These are phyloP conservation scores for Trichosanthes cucumerina DNA, from an alignment of 306 rosid species.

Conservation along the genomic window DNA sequence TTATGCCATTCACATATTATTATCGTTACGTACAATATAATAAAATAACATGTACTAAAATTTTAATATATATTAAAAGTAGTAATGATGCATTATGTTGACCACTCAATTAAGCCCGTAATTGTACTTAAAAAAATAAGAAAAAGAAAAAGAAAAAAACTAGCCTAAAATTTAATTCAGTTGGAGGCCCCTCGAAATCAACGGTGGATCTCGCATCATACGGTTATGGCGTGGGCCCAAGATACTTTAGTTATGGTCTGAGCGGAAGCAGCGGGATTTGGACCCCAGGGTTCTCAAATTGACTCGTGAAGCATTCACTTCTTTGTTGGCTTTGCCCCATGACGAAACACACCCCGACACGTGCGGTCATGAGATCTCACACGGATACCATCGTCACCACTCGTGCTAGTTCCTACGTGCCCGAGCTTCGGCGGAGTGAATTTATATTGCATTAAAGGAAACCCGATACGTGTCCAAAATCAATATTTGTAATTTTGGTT, in stretches of 20 bases:
- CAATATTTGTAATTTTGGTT: too few species aligned
- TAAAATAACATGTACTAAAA: neutral
- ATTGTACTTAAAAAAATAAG: neutral
- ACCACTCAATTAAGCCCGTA: neutral
- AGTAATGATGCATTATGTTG: neutral
- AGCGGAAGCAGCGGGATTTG: slow-evolving; percentile 11
- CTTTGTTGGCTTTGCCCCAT: neutral
- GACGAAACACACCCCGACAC: neutral
- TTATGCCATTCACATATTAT: too few species aligned
- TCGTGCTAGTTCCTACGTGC: neutral
- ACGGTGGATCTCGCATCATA: neutral
- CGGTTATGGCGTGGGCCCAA: neutral
- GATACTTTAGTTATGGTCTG: neutral
- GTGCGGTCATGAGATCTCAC: neutral
- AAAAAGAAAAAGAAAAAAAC: neutral
- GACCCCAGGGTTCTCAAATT: neutral
- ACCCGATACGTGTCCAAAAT: too few species aligned
- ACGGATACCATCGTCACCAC: neutral
- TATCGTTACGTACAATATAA: neutral
- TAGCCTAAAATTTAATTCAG: neutral
- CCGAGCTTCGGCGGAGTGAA: neutral
- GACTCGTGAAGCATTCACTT: slow-evolving; percentile 21
- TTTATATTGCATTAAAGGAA: too few species aligned
- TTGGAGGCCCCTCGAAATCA: neutral
- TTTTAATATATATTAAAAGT: neutral